These are phyloP conservation scores for Metschnikowia bowlesiae DNA, from an alignment of 805 yeast genomes.

Conservation along the genomic window DNA sequence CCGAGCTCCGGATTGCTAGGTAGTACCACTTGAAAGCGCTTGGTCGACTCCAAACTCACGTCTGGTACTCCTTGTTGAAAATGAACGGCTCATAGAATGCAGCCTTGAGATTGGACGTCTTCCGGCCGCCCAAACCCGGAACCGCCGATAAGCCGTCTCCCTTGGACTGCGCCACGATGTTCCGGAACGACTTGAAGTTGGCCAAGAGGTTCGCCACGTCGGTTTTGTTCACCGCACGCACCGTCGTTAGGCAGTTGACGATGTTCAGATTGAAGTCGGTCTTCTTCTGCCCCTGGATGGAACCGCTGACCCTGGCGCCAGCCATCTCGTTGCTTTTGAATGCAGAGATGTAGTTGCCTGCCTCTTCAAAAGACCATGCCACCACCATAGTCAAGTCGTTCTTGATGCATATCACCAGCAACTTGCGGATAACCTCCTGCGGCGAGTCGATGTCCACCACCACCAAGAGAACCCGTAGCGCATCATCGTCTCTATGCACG, in stretches of 20 bases:
- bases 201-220: conserved; percentile 50
- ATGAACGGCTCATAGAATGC: conserved; percentile 50
- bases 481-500: conserved; percentile 31
- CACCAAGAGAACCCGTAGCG: conserved; percentile 51
- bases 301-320: conserved; percentile 24
- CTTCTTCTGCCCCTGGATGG: conserved; percentile 42
- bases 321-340: conserved; percentile 36
- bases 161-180: conserved; percentile 33
- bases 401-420: conserved; percentile 46
- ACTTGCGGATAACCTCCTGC: conserved; percentile 43
- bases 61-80: conserved; percentile 31
- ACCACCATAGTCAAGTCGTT: conserved; percentile 47
- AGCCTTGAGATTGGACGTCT: conserved; percentile 35
- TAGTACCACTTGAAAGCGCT: too few species aligned
- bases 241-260: conserved; percentile 42
- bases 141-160: conserved; percentile 26
- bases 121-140: conserved; percentile 48
- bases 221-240: conserved; percentile 49
- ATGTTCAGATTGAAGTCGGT: conserved; percentile 44
- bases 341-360: conserved; percentile 39
- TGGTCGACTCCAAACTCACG: too few species aligned
- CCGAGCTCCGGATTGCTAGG: too few species aligned
- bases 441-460: conserved; percentile 64
- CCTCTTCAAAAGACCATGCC: conserved; percentile 51
- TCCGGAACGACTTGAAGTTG: conserved; percentile 42